Evolutionary conservation across 192 early-diverging fungal genomes (phyloP), one percentile per base, ranked within the genome.

Genomic region (Entomortierella lignicola): DNA sequence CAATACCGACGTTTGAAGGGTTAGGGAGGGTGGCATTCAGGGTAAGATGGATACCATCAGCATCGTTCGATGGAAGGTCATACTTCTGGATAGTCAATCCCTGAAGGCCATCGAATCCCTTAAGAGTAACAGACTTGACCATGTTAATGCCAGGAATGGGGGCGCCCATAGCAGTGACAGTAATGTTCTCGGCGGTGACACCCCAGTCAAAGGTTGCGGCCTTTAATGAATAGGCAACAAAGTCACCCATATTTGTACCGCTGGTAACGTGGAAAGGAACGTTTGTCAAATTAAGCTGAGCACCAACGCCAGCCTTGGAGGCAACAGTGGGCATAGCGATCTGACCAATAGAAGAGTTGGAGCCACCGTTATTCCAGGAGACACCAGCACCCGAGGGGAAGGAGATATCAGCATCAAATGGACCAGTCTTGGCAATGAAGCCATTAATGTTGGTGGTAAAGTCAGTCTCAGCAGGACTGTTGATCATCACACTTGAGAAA

Each of bases 1-100:
- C 74, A 42, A 90, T 89, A 47, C 81, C 80, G 32, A 89, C 70
- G 55, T 81, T 81, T 27, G 87, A 87, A 18, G 86, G 86, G 68
- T 87, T 87, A 58, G 55, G 80, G n/a, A 89, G 59, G 8, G 69
- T 55, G 29, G 83, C 82, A 23, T 47, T 53, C 42, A 86, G 59
- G 21, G 74, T 56, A 53, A 87, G 75, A 43, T 73, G 70, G 59
- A 86, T 81, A 66, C 84, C 80, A 21, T 87, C 57, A 13, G 63
- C 31, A 20, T 73, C 83, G 41, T 79, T 77, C n/a, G 77, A 65
- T 42, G 70, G 70, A 25, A 70, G 51, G 21, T 77, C 67, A 27
- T 60, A 72, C 61, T 79, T 72, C 55, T 68, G 31, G 18, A 74
- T 77, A 25, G 34, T 25, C 30, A 77, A 29, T 18, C 64, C 81